Base-by-base conservation (phyloP, 257 asterid genomes). In the Solanum verrucosum region DNA sequence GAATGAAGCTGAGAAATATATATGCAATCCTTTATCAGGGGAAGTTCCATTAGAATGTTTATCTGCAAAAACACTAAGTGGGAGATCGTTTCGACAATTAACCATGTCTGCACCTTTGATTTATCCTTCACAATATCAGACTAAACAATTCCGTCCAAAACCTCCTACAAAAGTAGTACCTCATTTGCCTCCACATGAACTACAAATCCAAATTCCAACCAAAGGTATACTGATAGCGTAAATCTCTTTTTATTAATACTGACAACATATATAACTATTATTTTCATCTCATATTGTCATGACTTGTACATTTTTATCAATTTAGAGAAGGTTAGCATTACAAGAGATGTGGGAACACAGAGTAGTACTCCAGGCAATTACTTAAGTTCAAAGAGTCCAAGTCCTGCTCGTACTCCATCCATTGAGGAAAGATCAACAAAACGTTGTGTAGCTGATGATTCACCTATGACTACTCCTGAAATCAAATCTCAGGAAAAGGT, bases 1-100 rank as follows among this genome's bases (percentile, higher is more conserved):
- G 99, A 92, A 92, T 84, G 98, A 96, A 11, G 99, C 99, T 4
- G 99, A 96, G 88, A 96, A 95, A 89, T 96, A 95, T 88, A 96
- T 96, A 87, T 95, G 95, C 87, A 95, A 96, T 82, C 99, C 99
- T 7, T 29, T 92, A 29, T 96, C 99, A 27, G 99, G 99, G 5
- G 94, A 94, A 90, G 98, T 96, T 86, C 99, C 99, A 3, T 56
- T 96, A 73, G 98, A 95, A 90, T 96, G 99, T 88, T 87, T 96
- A 29, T 96, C 99, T 1, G 93, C 97, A 7, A 95, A 94, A 87
- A 91, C 98, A 1, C 92, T 94, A 3, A 93, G 94, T 33, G 96
- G 89, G 8, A 93, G 98, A 91, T 95, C 98, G 16, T 94, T 95
- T 56, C 93, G 94, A 6, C 92, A 92, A 38, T 40, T 92, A 27